phyloP scores from a whole-genome alignment of 805 yeast species.

The Vanderwaltozyma tropicalis region DNA sequence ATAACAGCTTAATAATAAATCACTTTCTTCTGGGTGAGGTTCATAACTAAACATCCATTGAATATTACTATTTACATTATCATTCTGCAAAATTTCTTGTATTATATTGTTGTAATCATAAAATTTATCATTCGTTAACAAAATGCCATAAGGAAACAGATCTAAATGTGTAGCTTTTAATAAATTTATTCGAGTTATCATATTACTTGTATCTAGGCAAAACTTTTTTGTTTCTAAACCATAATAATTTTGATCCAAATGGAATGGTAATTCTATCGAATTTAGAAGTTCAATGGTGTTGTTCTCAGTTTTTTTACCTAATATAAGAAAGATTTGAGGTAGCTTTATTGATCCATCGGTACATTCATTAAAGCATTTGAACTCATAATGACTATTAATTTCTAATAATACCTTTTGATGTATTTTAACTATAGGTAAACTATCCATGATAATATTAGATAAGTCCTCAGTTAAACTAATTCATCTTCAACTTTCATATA shows the following conservation, averaged over 20 bases:
- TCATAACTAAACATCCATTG: conserved; percentile 7
- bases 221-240: no score
- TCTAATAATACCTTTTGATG: conserved; percentile 5
- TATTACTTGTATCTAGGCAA: conserved; percentile 2
- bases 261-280: conserved; percentile 6
- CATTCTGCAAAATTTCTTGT: neutral
- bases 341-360: neutral
- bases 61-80: neutral
- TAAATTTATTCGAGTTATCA: conserved; percentile 5
- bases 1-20: neutral
- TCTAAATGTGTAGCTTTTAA: conserved; percentile 4
- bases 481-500: no score
- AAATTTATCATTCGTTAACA: conserved; percentile 5
- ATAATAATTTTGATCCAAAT: neutral
- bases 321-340: conserved; percentile 10
- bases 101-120: conserved; percentile 6
- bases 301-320: conserved; percentile 4
- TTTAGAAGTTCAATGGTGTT: conserved; percentile 1
- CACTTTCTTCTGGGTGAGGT: conserved; percentile 1
- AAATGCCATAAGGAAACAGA: conserved; percentile 4
- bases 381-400: conserved; percentile 7
- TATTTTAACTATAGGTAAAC: neutral
- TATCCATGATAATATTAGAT: no score
- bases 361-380: neutral
- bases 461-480: no score